Conservation (phyloP, 345 rosid species). For the Jatropha curcas region DNA sequence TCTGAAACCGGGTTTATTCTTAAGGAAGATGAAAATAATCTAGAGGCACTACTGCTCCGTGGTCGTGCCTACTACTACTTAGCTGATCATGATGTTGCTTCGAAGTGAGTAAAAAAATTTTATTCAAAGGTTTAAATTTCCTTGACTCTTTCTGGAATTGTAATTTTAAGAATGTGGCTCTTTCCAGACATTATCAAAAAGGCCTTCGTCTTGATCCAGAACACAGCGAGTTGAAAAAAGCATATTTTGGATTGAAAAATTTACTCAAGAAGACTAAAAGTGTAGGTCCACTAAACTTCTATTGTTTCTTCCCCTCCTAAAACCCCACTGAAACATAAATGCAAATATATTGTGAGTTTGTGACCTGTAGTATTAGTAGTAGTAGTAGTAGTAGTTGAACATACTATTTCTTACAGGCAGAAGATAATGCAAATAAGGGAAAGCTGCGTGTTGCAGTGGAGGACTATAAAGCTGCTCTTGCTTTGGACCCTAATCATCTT, state of each 20-base stretch:
- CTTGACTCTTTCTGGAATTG: background rate
- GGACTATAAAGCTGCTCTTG: conserved; percentile 81
- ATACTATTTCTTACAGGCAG: conserved; percentile 62
- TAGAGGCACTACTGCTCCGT: conserved; percentile 89
- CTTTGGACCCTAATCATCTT: conserved; percentile 80
- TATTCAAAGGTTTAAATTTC: no score
- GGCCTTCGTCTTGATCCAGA: conserved; percentile 99
- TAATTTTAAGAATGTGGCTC: conserved; percentile 11
- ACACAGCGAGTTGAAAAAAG: conserved; percentile 89
- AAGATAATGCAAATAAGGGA: conserved; percentile 84
- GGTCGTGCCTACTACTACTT: conserved; percentile 98
- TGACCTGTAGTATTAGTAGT: no score
- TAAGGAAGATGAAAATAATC: conserved; percentile 81
- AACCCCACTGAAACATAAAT: background rate
- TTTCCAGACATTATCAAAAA: conserved; percentile 88
- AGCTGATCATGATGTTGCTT: conserved; percentile 97
- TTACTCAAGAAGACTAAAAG: conserved; percentile 93
- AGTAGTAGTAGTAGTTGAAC: background rate
- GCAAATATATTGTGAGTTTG: no score
- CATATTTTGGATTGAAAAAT: conserved; percentile 91
- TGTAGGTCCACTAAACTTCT: conserved; percentile 45
- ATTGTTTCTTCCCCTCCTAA: background rate
- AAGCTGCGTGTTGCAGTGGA: conserved; percentile 88
- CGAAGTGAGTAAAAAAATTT: conserved; percentile 48
- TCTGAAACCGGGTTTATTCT: conserved; percentile 85